Conservation (phyloP, 2,329 filamentous ascomycete species). For the Penicillium rolfsii region DNA sequence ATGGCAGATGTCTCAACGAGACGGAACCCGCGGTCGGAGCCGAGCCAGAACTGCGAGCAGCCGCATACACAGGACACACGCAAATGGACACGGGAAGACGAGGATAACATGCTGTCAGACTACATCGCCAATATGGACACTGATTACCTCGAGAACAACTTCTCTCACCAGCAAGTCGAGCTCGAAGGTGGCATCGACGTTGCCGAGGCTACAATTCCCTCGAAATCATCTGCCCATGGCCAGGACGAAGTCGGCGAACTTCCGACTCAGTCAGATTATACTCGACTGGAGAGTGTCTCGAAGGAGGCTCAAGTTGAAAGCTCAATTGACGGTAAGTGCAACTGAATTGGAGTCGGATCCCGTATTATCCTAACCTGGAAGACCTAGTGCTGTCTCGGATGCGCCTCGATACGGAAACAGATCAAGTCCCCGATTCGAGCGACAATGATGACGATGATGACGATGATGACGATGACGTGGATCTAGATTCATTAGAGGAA, state of each 20-base stretch:
- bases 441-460: slow-evolving; percentile 4
- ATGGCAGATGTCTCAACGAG: not conserved
- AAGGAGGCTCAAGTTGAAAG: slow-evolving; percentile 18
- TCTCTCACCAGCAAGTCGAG: slow-evolving; percentile 1
- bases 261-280: not conserved
- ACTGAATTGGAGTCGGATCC: not conserved
- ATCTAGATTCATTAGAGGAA: slow-evolving; percentile 10
- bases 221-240: slow-evolving; percentile 1
- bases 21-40: not conserved
- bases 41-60: not conserved
- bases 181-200: slow-evolving; percentile 14
- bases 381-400: slow-evolving; percentile 27
- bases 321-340: slow-evolving; percentile 22
- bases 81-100: slow-evolving; percentile 49
- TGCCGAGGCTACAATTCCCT: slow-evolving; percentile 4
- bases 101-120: slow-evolving; percentile 47
- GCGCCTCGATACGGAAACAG: slow-evolving; percentile 20
- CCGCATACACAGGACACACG: slow-evolving; percentile 11
- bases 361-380: slow-evolving; percentile 1
- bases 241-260: not conserved
- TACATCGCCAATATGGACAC: slow-evolving; percentile 47
- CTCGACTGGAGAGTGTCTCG: not conserved
- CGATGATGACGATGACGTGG: slow-evolving; percentile 10
- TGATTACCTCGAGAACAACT: slow-evolving; percentile 28
- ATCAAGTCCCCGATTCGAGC: slow-evolving; percentile 10